Conservation (phyloP, 176 grass and related monocot species). For the Triticum dicoccoides region DNA sequence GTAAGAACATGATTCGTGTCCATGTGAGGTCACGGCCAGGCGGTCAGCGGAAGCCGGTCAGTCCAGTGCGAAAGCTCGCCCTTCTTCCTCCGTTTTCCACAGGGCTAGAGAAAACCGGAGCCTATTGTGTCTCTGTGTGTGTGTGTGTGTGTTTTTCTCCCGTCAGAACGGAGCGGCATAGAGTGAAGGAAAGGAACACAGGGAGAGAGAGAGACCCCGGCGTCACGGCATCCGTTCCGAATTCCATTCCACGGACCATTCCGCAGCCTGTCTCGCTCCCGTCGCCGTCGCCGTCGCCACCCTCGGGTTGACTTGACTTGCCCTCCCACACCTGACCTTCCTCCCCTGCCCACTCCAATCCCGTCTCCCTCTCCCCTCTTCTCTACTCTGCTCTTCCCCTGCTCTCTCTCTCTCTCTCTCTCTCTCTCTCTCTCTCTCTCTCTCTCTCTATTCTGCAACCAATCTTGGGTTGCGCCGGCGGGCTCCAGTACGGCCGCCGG, state of each 20-base stretch:
- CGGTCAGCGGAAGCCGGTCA: background rate
- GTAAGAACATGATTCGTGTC: too few species aligned
- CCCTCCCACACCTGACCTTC: background rate
- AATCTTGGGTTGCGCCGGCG: conserved; percentile 7
- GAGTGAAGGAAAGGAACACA: background rate
- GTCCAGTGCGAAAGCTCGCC: conserved; percentile 17
- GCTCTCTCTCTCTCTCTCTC: background rate
- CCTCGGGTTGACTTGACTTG: conserved; percentile 45
- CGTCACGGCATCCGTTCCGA: conserved; percentile 21
- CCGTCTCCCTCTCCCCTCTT: background rate
- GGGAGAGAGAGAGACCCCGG: conserved; percentile 12
- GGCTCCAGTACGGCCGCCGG: background rate
- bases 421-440: background rate
- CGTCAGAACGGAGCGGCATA: conserved; percentile 14
- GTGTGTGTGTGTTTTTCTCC: background rate
- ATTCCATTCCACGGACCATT: conserved; percentile 33
- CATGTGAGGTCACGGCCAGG: background rate
- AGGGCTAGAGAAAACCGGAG: background rate
- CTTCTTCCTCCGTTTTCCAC: background rate
- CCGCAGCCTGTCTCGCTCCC: background rate
- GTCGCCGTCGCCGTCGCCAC: conserved; percentile 12
- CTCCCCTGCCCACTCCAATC: conserved; percentile 14
- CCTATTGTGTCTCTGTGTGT: too few species aligned
- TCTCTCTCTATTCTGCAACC: background rate
- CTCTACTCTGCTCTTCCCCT: background rate